Conservation (phyloP, 768 basidiomycete species). For the Jaapia argillacea region DNA sequence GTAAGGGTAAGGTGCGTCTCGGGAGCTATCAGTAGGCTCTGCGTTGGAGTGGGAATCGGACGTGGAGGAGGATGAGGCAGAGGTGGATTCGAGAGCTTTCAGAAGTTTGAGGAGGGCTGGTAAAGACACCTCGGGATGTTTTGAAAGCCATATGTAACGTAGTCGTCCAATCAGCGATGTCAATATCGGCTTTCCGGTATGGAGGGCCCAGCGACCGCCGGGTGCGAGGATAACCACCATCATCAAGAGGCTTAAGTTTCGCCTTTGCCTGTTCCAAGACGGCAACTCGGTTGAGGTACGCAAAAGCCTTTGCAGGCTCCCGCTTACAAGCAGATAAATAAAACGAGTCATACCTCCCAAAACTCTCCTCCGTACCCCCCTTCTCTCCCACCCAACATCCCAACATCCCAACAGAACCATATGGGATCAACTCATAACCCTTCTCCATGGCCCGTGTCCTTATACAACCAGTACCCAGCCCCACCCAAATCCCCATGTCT, state of each 20-base stretch:
- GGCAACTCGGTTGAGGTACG: slow-evolving; percentile 34
- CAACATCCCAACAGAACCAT: too few species aligned
- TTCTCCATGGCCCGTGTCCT: slow-evolving; percentile 7
- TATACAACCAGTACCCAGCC: slow-evolving; percentile 31
- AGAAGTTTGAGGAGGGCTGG: background rate
- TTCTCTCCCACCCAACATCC: too few species aligned
- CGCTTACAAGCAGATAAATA: slow-evolving; percentile 30
- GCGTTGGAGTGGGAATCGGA: slow-evolving; percentile 27
- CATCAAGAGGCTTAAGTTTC: too few species aligned
- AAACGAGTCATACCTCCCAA: too few species aligned
- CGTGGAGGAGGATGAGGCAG: slow-evolving; percentile 6
- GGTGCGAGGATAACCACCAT: background rate
- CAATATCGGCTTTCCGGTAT: slow-evolving; percentile 12
- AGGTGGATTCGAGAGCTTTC: too few species aligned
- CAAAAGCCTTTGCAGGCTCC: slow-evolving; percentile 34
- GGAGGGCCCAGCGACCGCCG: background rate
- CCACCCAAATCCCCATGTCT: slow-evolving; percentile 32
- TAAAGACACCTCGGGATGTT: slow-evolving; percentile 20
- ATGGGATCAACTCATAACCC: slow-evolving; percentile 5
- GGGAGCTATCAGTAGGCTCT: slow-evolving; percentile 20
- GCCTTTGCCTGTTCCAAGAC: slow-evolving; percentile 11
- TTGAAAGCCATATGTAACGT: slow-evolving; percentile 33
- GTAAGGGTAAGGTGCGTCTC: slow-evolving; percentile 21
- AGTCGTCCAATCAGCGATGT: slow-evolving; percentile 38
- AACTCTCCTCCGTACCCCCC: too few species aligned